These are phyloP conservation scores for Umbelopsis vinacea DNA, from an alignment of 192 early-diverging fungal genomes.

Conservation along the genomic window DNA sequence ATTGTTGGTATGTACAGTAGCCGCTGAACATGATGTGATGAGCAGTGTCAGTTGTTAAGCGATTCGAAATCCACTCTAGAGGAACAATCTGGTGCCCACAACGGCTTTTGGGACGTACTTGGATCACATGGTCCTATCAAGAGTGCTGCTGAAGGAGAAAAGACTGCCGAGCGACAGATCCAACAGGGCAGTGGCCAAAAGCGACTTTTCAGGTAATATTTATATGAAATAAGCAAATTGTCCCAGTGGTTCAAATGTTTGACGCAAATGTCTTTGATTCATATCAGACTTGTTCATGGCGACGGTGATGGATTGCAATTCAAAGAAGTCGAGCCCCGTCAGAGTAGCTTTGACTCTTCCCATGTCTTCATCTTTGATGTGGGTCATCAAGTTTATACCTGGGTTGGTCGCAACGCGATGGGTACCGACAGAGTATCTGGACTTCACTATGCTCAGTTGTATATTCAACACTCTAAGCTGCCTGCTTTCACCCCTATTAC, in stretches of 20 bases:
- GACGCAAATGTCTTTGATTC: no score
- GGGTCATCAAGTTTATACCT: constrained; percentile 59
- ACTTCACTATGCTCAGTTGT: constrained; percentile 69
- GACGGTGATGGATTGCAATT: constrained; percentile 44
- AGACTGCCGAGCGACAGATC: not conserved
- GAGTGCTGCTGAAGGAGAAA: constrained; percentile 51
- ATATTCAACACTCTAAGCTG: constrained; percentile 55
- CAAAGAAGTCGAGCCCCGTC: constrained; percentile 57
- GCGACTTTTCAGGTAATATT: constrained; percentile 10
- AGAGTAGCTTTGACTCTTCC: constrained; percentile 57
- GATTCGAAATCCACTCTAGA: constrained; percentile 40
- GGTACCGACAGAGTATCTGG: constrained; percentile 55
- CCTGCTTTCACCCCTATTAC: constrained; percentile 61
- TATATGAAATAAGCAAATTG: constrained; percentile 9
- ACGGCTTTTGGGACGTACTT: constrained; percentile 65
- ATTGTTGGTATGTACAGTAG: constrained; percentile 61
- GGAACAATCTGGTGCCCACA: constrained; percentile 58
- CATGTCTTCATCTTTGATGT: constrained; percentile 76
- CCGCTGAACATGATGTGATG: not conserved
- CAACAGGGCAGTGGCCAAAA: constrained; percentile 15
- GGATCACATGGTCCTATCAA: constrained; percentile 65
- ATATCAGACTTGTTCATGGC: not conserved
- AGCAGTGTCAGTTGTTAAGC: no score
- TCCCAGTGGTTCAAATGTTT: not conserved
- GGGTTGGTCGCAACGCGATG: constrained; percentile 61